Conservation (phyloP, 495 filamentous ascomycete species). For the Hypoxylon lienhwacheense region DNA sequence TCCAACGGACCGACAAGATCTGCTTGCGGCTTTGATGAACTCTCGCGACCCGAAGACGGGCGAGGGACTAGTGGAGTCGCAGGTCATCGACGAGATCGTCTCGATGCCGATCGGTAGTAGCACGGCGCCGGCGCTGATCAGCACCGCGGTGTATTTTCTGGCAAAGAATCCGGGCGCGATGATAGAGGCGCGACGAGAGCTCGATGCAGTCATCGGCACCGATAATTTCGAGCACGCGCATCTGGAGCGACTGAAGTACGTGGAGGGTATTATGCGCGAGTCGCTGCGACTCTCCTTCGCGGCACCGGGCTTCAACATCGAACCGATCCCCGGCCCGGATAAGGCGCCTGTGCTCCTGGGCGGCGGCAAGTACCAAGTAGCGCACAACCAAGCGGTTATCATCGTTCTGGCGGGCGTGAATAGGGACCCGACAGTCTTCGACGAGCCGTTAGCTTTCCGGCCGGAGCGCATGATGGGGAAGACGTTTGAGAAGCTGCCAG, state of each 20-base stretch:
- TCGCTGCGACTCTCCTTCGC: conserved; percentile 65
- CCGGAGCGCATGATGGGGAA: conserved; percentile 70
- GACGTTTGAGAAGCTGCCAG: conserved; percentile 59
- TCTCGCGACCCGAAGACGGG: conserved; percentile 68
- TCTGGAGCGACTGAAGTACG: conserved; percentile 61
- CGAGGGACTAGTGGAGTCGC: conserved; percentile 56
- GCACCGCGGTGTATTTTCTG: conserved; percentile 60
- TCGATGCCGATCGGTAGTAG: conserved; percentile 55
- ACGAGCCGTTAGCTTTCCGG: conserved; percentile 62
- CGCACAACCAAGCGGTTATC: conserved; percentile 62
- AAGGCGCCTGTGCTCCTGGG: conserved; percentile 47
- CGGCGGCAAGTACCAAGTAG: conserved; percentile 68
- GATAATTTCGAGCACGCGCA: conserved; percentile 57
- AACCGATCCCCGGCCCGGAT: conserved; percentile 56
- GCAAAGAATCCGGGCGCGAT: conserved; percentile 63
- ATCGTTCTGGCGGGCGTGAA: conserved; percentile 63
- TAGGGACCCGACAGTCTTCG: conserved; percentile 67
- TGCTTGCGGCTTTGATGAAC: conserved; percentile 67
- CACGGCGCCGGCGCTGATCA: conserved; percentile 54
- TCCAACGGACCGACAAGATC: conserved; percentile 63
- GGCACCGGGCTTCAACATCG: conserved; percentile 68
- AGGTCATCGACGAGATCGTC: conserved; percentile 69
- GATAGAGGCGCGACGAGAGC: conserved; percentile 63
- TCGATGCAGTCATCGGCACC: conserved; percentile 62
- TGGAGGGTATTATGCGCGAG: conserved; percentile 66